Conservation (phyloP, 1,139 yeast genomes). For the Geotrichum europaeum region DNA sequence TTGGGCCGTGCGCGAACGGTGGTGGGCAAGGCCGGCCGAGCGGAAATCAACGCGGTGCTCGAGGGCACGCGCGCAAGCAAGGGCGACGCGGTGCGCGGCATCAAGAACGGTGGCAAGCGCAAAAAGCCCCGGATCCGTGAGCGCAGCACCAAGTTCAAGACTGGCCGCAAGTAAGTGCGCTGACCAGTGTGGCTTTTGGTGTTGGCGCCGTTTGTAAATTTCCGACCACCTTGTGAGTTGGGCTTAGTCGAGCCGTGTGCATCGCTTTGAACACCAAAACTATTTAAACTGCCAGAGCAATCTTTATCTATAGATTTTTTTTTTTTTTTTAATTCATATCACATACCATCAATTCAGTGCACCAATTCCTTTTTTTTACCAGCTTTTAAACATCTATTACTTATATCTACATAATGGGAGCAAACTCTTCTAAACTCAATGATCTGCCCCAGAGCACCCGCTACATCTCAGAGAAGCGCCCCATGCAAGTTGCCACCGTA, state of each 20-base stretch:
- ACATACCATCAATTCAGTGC: neutral
- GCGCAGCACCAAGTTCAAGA: constrained; percentile 54
- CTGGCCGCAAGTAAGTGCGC: constrained; percentile 18
- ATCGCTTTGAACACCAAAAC: neutral
- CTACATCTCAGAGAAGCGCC: constrained; percentile 5
- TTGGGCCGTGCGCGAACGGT: constrained; percentile 72
- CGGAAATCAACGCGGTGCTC: constrained; percentile 51
- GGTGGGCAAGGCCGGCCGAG: constrained; percentile 74
- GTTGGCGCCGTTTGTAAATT: neutral
- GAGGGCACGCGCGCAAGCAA: constrained; percentile 83
- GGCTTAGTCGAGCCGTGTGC: neutral
- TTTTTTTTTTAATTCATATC: neutral
- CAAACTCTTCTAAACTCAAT: constrained; percentile 4
- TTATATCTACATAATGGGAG: constrained; percentile 5
- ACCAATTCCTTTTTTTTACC: neutral
- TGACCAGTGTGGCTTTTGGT: neutral
- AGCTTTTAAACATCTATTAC: neutral
- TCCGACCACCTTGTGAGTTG: neutral
- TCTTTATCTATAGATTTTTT: neutral
- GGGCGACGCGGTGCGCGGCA: constrained; percentile 46
- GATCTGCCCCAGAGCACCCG: neutral
- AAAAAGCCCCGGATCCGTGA: constrained; percentile 64
- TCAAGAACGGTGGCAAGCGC: constrained; percentile 19
- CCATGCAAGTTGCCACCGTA: neutral
- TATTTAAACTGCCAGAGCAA: neutral